Evolutionary conservation across 2,329 filamentous ascomycete genomes (phyloP).

Genomic region (Pestalotiopsis sp.): DNA sequence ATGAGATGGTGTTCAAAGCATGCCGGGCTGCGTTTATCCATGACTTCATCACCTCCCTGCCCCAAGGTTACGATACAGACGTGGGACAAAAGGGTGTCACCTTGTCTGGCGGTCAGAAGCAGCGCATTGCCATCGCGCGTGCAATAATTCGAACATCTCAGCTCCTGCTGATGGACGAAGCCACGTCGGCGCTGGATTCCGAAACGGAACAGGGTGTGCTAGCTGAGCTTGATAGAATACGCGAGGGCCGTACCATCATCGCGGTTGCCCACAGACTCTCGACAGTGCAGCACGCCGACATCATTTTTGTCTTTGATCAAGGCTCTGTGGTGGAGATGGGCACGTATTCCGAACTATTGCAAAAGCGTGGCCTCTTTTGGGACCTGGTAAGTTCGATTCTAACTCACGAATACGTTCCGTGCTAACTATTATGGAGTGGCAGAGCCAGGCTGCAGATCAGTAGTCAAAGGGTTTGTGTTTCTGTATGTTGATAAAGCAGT

Average conservation of each 20-base stretch:
- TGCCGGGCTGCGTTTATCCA: slow-evolving; percentile 65
- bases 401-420: neutral
- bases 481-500: slow-evolving; percentile 21
- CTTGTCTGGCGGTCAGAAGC: slow-evolving; percentile 7
- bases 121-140: slow-evolving; percentile 3
- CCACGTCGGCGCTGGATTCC: slow-evolving; percentile 4
- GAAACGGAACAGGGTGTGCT: neutral
- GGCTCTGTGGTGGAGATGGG: slow-evolving; percentile 56
- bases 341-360: slow-evolving; percentile 49
- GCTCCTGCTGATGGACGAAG: slow-evolving; percentile 4
- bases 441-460: slow-evolving; percentile 50
- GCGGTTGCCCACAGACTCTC: slow-evolving; percentile 75
- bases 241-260: slow-evolving; percentile 63
- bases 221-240: slow-evolving; percentile 36
- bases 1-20: slow-evolving; percentile 49
- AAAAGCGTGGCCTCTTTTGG: slow-evolving; percentile 52
- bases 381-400: slow-evolving; percentile 48
- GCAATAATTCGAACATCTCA: neutral
- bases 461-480: slow-evolving; percentile 22
- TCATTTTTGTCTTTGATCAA: slow-evolving; percentile 74
- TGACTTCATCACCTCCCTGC: slow-evolving; percentile 57
- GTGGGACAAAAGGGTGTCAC: slow-evolving; percentile 1
- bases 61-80: neutral
- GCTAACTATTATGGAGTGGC: slow-evolving; percentile 45
- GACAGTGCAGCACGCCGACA: slow-evolving; percentile 73